Evolutionary conservation across 257 asterid genomes (phyloP), one percentile per base, ranked within the genome.

Genomic region (Anisodus tanguticus): DNA sequence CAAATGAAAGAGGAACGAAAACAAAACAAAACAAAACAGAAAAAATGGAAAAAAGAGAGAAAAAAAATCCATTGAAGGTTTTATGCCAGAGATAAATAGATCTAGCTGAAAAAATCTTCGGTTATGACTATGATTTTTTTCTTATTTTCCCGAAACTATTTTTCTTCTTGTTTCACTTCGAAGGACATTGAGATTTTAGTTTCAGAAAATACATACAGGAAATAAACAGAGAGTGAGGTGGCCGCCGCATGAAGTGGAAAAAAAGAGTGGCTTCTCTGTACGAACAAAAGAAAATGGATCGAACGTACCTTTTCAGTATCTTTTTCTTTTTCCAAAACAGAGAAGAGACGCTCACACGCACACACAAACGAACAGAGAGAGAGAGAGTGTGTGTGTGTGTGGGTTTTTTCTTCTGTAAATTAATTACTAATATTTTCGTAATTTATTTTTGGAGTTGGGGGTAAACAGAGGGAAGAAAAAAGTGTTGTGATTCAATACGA

Each of bases 401-500:
- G 74, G 57, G 85, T 82, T 7, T 79, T 82, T 70, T 62, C 64
- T 83, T 81, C 78, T 60, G 45, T 41, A 41, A 41, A 41, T 80
- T 82, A 85, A 22, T 22, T 22, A 22, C 26, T 63, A 39, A 41
- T 41, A 41, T 41, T 41, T 41, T 41, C 45, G 45, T 41, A 41
- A 41, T 41, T 41, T 41, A 41, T 41, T 41, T 41, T 41, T 41
- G 26, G 26, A 22, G 26, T 22, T 22, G 26, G 26, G 26, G 26
- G 26, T 22, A 22, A 22, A 22, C 26, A 31, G 2, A 49, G 3
- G 8, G 66, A 69, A 72, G 82, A 13, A 68, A 13, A 31, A 31
- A 81, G 86, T 31, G 84, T 10, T 82, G 84, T 60, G 81, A 89
- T 89, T 86, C 80, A 87, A 87, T 85, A 89, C 93, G 86, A 84